Evolutionary conservation across 2,329 filamentous ascomycete genomes (phyloP).

Genomic region (Tolypocladium album): DNA sequence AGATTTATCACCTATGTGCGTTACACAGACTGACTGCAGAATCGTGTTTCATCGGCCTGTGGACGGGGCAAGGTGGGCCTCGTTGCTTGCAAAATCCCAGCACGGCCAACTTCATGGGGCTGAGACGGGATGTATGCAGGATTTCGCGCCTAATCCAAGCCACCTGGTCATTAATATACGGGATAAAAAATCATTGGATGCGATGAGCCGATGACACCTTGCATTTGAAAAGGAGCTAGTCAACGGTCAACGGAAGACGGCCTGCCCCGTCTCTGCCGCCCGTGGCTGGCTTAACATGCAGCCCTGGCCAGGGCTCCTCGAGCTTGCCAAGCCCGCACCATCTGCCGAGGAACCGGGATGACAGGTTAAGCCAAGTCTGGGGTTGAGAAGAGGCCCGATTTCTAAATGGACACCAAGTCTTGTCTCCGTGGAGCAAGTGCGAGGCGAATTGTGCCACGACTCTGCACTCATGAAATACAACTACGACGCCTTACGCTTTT

Average conservation of each 20-base stretch:
- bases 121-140: background rate
- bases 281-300: background rate
- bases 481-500: too few relatives aligned
- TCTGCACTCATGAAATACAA: background rate
- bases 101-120: background rate
- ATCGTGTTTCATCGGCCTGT: background rate
- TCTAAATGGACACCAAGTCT: background rate
- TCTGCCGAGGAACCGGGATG: background rate
- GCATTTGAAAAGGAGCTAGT: background rate
- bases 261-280: background rate
- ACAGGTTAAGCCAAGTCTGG: background rate
- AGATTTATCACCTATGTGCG: background rate
- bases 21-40: background rate
- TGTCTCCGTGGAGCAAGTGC: background rate
- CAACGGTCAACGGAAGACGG: background rate
- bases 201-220: background rate
- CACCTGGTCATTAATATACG: background rate
- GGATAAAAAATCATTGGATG: background rate
- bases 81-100: background rate
- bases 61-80: background rate
- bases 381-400: background rate
- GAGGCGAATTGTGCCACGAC: background rate
- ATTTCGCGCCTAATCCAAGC: background rate
- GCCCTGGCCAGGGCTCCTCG: background rate
- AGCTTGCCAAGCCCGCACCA: background rate